Evolutionary conservation across 2,329 filamentous ascomycete genomes (phyloP), one percentile per base, ranked within the genome.

Genomic region (Periglandula ipomoeae): DNA sequence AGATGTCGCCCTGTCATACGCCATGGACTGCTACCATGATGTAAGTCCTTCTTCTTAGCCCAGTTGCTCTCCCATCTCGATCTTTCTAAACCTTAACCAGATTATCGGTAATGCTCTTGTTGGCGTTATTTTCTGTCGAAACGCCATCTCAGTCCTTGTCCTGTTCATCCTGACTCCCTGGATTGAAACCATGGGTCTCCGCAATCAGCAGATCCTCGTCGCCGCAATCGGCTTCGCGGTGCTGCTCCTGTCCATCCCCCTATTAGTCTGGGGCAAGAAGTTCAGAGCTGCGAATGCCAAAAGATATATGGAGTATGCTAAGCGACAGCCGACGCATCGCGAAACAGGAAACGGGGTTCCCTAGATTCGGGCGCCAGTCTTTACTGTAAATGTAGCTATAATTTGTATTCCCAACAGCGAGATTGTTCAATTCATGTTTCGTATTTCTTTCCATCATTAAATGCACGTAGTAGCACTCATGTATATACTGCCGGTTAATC

Each of bases 1-100:
- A 38, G 62, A 68, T 22, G 59, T 62, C 10, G 55, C 58, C 7
- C 53, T 68, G n/a, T 62, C 64, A 0, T 56, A 66, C 20, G 53
- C 63, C 1, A 65, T 65, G 44, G 65, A 68, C 34, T 60, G 61
- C 15, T 69, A 70, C 37, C 56, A 58, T 42, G 63, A 66, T 47
- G 66, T 68, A 54, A 48, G 53, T 53, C 34, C 22, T 26, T 27
- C 11, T 37, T 3, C 2, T 35, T 24, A 13, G 9, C 24, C 38
- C 26, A 15, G 3, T 27, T 32, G 30, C n/a, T n/a, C n/a, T n/a
- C n/a, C n/a, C n/a, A n/a, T n/a, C n/a, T n/a, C n/a, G n/a, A n/a
- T 35, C 4, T 34, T 22, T 8, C 40, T 50, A 43, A 50, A 17
- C 0, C 17, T 10, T 9, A 8, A 10, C 26, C 41, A 61, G 59